Evolutionary conservation across 2,329 filamentous ascomycete species (phyloP), one percentile per base, ranked within the genome.

Genomic region (Hirsutella minnesotensis): DNA sequence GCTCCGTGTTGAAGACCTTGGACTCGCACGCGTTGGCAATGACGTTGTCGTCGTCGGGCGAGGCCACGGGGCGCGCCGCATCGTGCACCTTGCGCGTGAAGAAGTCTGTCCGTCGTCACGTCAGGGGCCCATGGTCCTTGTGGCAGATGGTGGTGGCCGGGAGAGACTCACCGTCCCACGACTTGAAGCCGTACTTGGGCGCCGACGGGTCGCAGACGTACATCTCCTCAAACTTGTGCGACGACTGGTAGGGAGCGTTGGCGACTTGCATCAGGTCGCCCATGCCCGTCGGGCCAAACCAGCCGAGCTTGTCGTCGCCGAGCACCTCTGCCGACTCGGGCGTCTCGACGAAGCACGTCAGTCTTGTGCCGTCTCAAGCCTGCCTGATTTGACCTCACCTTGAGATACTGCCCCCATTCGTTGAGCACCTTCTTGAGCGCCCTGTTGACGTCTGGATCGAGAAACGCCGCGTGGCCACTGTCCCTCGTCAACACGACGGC

Each of bases 1-100:
- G 60, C 8, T 62, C 64, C 2, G 79, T 53, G 39, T 72, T 67
- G 59, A 71, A 83, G 0, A 73, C 69, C 34, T 68, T 70, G 12
- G 75, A 79, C 54, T 86, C 81, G 59, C 81, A 85, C 1, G 74
- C 70, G 55, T 82, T 84, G 40, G 65, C 70, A 43, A 86, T 72
- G 44, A 73, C 57, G 10, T 48, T 52, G 50, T 70, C 57, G 45
- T 84, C 70, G 0, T 76, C 66, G 0, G 75, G 73, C 0, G 58
- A 63, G 0, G 72, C 75, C 2, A 84, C 64, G 0, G 80, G 81
- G 0, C 81, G 71, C 2, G 75, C 67, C 0, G 60, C 45, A 19
- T 73, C 67, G 9, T 61, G 66, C 43, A 83, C 69, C 5, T 64
- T 44, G 5, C 81, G 70, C 0, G 77, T 82, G 61, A 86, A 85